A percentile compares a stretch with the other conserved stretches of the same genome.
Conservation (phyloP, 768 basidiomycete species). For the Mycena olivaceomarginata region DNA sequence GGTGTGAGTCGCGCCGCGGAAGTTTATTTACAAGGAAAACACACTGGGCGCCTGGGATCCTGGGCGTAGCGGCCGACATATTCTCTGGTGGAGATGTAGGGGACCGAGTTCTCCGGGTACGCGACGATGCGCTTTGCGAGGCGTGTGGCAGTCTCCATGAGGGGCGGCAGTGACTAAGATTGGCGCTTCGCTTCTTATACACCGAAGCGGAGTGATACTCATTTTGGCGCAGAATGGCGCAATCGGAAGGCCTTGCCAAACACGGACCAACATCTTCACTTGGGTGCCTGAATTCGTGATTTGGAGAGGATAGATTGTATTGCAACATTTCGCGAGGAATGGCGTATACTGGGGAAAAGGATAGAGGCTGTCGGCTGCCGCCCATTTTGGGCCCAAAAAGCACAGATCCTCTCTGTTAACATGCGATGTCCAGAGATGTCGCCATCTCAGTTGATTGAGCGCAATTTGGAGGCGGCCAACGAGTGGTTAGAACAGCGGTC, state of each 20-base stretch:
- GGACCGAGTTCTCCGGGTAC: slow-evolving; percentile 76
- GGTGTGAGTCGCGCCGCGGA: slow-evolving; percentile 27
- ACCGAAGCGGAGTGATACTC: not conserved
- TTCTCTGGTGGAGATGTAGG: slow-evolving; percentile 75
- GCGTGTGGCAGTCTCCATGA: slow-evolving; percentile 60
- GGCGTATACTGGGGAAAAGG: not conserved
- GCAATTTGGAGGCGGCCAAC: not conserved
- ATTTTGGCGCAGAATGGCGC: slow-evolving; percentile 16
- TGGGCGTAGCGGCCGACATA: slow-evolving; percentile 65
- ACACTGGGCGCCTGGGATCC: slow-evolving; percentile 72
- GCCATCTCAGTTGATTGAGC: not conserved
- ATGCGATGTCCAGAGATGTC: slow-evolving; percentile 4
- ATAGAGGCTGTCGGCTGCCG: not conserved
- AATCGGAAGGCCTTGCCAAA: slow-evolving; percentile 3
- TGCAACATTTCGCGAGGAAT: not conserved
- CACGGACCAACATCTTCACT: not conserved
- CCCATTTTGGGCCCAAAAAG: not conserved
- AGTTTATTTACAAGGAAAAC: slow-evolving; percentile 47
- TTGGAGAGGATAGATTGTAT: not conserved
- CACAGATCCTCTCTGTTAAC: slow-evolving; percentile 1
- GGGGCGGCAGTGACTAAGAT: slow-evolving; percentile 22
- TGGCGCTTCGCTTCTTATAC: not conserved
- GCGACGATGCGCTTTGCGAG: slow-evolving; percentile 75
- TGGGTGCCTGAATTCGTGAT: not conserved
- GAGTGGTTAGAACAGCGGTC: too few relatives aligned